Conservation (phyloP, 192 early-diverging fungal species). For the Umbelopsis sp. region DNA sequence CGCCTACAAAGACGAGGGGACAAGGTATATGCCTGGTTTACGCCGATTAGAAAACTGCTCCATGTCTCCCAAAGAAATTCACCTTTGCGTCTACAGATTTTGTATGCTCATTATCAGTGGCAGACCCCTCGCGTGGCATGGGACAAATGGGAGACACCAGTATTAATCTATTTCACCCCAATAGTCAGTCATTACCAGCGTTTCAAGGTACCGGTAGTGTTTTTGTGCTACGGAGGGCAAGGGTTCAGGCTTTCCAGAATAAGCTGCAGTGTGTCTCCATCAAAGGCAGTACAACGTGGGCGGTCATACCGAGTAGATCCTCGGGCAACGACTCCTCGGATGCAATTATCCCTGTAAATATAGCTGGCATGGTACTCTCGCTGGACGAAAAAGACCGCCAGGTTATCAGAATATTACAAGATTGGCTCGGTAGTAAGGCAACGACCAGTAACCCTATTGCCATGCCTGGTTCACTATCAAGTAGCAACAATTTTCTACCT, state of each 20-base stretch:
- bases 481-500: neutral
- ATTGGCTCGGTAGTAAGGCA: neutral
- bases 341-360: neutral
- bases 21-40: neutral
- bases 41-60: neutral
- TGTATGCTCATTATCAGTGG: neutral
- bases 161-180: neutral
- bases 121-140: constrained; percentile 1
- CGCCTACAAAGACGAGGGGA: neutral
- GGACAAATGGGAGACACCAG: neutral
- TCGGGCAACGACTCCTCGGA: neutral
- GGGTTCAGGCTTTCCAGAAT: neutral
- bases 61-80: neutral
- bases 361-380: neutral
- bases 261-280: neutral
- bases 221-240: neutral
- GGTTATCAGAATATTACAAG: neutral
- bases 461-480: neutral
- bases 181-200: neutral
- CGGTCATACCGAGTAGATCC: neutral
- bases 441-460: neutral
- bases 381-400: neutral
- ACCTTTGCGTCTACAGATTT: neutral
- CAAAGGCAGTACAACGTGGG: neutral
- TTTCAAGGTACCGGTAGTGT: neutral